These are phyloP conservation scores for Saturnispora sanitii DNA, from an alignment of 805 yeast species.

Conservation along the genomic window DNA sequence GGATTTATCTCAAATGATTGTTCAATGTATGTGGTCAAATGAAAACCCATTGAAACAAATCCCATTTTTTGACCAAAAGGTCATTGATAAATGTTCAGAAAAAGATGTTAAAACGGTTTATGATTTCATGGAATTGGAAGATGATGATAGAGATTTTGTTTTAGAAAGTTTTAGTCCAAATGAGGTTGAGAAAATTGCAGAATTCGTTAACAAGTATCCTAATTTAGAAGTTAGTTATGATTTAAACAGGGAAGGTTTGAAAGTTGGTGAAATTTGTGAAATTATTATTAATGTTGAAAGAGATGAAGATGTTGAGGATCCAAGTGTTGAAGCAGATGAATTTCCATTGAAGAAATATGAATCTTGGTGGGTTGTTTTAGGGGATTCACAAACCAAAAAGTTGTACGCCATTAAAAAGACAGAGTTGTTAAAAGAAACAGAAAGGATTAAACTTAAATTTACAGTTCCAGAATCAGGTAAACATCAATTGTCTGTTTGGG, in stretches of 20 bases:
- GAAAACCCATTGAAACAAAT: constrained; percentile 74
- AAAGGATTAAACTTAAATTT: constrained; percentile 44
- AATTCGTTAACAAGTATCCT: constrained; percentile 85
- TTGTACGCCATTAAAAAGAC: constrained; percentile 67
- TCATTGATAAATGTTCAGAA: constrained; percentile 45
- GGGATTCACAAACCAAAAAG: constrained; percentile 50
- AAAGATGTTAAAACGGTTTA: constrained; percentile 59
- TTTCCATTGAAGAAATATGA: constrained; percentile 57
- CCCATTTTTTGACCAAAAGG: constrained; percentile 49
- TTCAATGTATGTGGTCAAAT: constrained; percentile 78
- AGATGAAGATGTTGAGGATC: constrained; percentile 69
- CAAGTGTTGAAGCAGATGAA: constrained; percentile 46
- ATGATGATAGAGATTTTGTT: constrained; percentile 47
- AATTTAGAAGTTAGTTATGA: constrained; percentile 61
- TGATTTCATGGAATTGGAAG: constrained; percentile 71
- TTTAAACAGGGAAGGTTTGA: constrained; percentile 31
- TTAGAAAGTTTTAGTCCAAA: constrained; percentile 41
- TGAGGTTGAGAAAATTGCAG: constrained; percentile 59
- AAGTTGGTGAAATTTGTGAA: constrained; percentile 35
- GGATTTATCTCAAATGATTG: constrained; percentile 82
- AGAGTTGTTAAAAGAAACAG: constrained; percentile 40
- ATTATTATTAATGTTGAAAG: constrained; percentile 44
- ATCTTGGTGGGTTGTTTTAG: constrained; percentile 84
- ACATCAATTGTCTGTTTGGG: constrained; percentile 63
- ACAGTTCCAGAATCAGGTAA: constrained; percentile 51